phyloP scores from a whole-genome alignment of 441 rosid genomes.

The Pelargonium australe region DNA sequence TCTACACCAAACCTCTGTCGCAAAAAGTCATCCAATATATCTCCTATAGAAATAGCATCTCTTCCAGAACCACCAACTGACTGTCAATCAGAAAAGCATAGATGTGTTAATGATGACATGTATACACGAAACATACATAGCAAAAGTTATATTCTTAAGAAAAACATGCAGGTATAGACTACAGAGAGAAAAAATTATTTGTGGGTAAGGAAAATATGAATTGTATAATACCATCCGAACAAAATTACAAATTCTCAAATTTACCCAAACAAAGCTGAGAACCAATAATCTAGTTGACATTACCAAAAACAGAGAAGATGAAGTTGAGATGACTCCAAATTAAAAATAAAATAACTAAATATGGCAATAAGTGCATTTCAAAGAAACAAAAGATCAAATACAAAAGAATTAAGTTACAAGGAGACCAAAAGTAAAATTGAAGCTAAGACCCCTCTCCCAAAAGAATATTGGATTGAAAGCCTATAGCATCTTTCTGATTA shows the following conservation, averaged over 20 bases:
- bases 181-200: background rate
- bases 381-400: no score
- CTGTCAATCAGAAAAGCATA: conserved; percentile 36
- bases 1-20: conserved; percentile 68
- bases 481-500: no score
- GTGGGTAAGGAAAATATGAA: conserved; percentile 1
- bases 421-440: no score
- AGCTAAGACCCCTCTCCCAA: no score
- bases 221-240: background rate
- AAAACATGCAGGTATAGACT: background rate
- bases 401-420: no score
- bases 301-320: no score
- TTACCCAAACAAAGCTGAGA: no score
- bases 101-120: background rate
- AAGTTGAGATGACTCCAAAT: no score
- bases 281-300: no score
- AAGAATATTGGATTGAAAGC: no score
- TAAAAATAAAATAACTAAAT: no score
- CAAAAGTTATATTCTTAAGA: background rate
- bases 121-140: background rate
- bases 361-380: no score
- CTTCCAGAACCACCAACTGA: conserved; percentile 46
- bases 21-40: conserved; percentile 82
- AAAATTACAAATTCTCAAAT: background rate
- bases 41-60: conserved; percentile 50